phyloP scores from a whole-genome alignment of 345 rosid genomes.

The Salix purpurea region DNA sequence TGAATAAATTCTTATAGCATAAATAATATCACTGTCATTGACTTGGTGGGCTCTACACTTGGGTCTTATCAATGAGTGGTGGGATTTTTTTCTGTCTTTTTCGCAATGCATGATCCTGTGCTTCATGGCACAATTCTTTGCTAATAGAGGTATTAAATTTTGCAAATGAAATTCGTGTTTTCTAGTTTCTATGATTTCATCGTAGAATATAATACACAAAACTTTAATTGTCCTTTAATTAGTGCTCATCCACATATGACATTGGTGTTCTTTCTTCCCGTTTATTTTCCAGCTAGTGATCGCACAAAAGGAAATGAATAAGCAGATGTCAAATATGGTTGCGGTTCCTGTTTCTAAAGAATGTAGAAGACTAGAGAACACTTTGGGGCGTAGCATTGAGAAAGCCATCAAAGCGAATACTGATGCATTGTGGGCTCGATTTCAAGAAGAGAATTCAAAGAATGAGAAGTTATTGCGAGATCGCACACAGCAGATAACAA shows the following conservation, averaged over 20 bases:
- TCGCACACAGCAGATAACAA: conserved; percentile 54
- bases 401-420: conserved; percentile 62
- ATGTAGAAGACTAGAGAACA: conserved; percentile 70
- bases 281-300: conserved; percentile 47
- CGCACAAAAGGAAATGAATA: conserved; percentile 76
- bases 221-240: background rate
- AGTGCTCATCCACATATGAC: background rate
- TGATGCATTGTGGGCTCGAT: conserved; percentile 78
- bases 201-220: background rate
- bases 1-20: background rate
- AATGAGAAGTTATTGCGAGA: conserved; percentile 61
- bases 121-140: background rate
- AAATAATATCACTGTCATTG: too few species aligned
- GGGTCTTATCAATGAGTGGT: background rate
- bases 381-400: conserved; percentile 66
- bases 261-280: conserved; percentile 3
- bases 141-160: background rate
- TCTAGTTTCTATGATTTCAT: background rate
- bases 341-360: conserved; percentile 56
- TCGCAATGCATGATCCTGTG: background rate
- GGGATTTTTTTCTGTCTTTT: background rate
- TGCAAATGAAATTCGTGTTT: background rate
- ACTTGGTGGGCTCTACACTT: background rate
- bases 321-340: conserved; percentile 60
- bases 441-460: conserved; percentile 67